Percentiles rank a stretch among this genome's conserved stretches.
Evolutionary conservation across 2,329 filamentous ascomycete genomes (phyloP).

Genomic region (Alternaria dauci): DNA sequence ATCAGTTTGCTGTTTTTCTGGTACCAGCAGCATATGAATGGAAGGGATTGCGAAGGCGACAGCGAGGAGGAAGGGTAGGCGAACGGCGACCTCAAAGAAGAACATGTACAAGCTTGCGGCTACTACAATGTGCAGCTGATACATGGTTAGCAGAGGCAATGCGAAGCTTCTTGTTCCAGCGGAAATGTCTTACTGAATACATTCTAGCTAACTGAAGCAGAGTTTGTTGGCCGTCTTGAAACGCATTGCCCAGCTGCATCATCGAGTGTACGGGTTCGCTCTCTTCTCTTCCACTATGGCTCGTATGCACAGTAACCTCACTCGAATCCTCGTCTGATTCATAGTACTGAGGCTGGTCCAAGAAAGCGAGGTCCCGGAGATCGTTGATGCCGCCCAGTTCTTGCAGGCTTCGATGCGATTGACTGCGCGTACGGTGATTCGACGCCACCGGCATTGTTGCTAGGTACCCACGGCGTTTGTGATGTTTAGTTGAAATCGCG

Average conservation of each 20-base stretch:
- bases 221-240: neutral
- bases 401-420: neutral
- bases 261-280: neutral
- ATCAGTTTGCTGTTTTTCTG: neutral
- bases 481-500: neutral
- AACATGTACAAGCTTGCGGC: neutral
- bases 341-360: neutral
- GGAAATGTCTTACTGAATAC: neutral
- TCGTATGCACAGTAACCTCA: no score
- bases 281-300: neutral
- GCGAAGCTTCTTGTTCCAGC: neutral
- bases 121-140: neutral
- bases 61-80: neutral
- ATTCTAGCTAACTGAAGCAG: neutral
- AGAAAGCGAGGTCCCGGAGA: neutral
- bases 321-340: neutral
- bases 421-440: neutral
- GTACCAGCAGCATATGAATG: neutral
- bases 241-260: neutral
- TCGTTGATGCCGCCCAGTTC: neutral
- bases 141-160: neutral
- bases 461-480: neutral
- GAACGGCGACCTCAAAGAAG: slow-evolving; percentile 1
- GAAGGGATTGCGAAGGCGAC: neutral
- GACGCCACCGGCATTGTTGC: neutral